phyloP scores from a whole-genome alignment of 768 basidiomycete genomes.

The Suillus decipiens region DNA sequence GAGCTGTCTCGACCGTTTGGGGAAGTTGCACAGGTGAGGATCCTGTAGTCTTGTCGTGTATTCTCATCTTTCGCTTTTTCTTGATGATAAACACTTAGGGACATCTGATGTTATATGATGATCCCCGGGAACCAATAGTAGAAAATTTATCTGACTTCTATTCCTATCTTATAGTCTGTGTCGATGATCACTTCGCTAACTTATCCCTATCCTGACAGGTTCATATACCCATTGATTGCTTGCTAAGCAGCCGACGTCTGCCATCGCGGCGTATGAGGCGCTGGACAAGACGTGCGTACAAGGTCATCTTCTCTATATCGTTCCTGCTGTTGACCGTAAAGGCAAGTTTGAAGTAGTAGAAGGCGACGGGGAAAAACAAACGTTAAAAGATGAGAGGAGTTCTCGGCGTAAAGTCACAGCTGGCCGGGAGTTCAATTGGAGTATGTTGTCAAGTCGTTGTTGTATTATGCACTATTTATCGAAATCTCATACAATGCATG shows the following conservation, averaged over 20 bases:
- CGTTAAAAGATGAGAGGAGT: slow-evolving; percentile 59
- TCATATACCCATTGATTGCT: slow-evolving; percentile 55
- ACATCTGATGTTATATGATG: slow-evolving; percentile 52
- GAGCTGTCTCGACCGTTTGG: slow-evolving; percentile 71
- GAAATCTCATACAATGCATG: slow-evolving; percentile 24
- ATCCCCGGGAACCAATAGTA: slow-evolving; percentile 55
- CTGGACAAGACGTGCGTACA: slow-evolving; percentile 88
- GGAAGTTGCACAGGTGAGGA: slow-evolving; percentile 71
- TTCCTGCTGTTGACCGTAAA: slow-evolving; percentile 77
- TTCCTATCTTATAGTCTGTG: neutral
- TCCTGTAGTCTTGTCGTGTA: slow-evolving; percentile 1
- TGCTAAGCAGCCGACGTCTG: slow-evolving; percentile 43
- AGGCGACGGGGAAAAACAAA: slow-evolving; percentile 42
- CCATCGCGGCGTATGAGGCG: slow-evolving; percentile 70
- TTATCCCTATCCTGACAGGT: slow-evolving; percentile 36
- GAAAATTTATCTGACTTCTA: slow-evolving; percentile 42
- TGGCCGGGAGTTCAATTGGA: slow-evolving; percentile 88
- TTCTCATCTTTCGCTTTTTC: slow-evolving; percentile 12
- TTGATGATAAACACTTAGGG: slow-evolving; percentile 49
- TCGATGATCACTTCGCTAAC: neutral
- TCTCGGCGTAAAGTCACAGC: slow-evolving; percentile 66
- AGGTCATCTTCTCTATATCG: slow-evolving; percentile 86
- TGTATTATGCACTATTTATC: slow-evolving; percentile 16
- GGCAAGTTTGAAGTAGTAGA: slow-evolving; percentile 45
- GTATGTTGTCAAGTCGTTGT: slow-evolving; percentile 60